Evolutionary conservation across 2,329 filamentous ascomycete species (phyloP).

Genomic region (Hypoxylon sp.): DNA sequence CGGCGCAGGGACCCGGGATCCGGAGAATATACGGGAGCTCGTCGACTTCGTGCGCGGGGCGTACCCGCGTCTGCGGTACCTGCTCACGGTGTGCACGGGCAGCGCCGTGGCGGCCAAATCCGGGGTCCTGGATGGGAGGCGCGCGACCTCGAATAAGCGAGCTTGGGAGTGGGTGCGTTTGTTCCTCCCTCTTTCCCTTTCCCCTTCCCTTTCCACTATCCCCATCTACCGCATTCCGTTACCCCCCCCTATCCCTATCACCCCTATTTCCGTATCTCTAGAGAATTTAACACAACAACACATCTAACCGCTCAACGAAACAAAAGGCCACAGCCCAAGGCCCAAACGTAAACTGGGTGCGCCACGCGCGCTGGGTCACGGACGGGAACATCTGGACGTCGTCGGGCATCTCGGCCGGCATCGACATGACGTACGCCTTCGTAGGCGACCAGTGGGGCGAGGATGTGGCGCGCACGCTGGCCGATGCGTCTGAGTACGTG

Average conservation of each 20-base stretch:
- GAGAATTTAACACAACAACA: background rate
- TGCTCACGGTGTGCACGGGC: conserved; percentile 78
- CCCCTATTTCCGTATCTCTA: no score
- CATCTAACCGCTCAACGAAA: background rate
- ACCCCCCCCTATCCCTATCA: background rate
- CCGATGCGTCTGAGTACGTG: conserved; percentile 70
- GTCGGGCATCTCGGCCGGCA: conserved; percentile 72
- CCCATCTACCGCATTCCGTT: background rate
- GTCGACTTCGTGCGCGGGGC: conserved; percentile 63
- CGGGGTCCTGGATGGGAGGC: conserved; percentile 71
- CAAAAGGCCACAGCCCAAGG: conserved; percentile 59
- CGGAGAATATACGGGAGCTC: conserved; percentile 54
- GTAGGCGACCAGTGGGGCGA: conserved; percentile 68
- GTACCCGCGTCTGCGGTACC: conserved; percentile 66
- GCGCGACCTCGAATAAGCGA: conserved; percentile 77
- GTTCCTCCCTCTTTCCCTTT: background rate
- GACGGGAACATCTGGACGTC: conserved; percentile 78
- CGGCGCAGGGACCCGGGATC: conserved; percentile 65
- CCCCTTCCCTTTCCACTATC: background rate
- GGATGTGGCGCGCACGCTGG: conserved; percentile 63
- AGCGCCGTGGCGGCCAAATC: conserved; percentile 70
- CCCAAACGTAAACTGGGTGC: conserved; percentile 71
- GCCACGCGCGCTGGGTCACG: conserved; percentile 73
- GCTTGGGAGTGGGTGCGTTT: conserved; percentile 64
- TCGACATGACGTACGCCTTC: conserved; percentile 73